Base-by-base conservation (phyloP, 768 basidiomycete genomes). In the Russula compacta region DNA sequence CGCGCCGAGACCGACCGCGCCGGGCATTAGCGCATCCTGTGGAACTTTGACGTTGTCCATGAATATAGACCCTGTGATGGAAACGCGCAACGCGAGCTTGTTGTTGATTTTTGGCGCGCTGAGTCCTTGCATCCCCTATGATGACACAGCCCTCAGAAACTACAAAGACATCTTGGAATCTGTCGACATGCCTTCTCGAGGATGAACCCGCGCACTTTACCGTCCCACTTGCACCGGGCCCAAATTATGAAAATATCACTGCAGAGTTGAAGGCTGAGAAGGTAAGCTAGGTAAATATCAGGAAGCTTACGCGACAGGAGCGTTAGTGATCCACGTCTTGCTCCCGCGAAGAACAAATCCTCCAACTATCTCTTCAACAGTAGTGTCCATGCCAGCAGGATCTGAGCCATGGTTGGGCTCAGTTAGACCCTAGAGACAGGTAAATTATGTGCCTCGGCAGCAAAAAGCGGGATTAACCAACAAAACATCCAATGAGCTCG, bases 321-420 rank as follows among this genome's bases (percentile, higher is more conserved):
- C 84, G 69, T 97, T 97, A 14, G 92, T 83, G 69, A 98, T 98
- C 95, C 95, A 98, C 0, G 93, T 98, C 78, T 98, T 98, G 73
- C 89, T 89, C 54, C 95, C 95, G 64, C 84, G 89, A 55, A 98
- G 70, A 29, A 89, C 73, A 73, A 86, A 98, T 4, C 92, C 93
- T 12, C 92, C 92, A 56, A 87, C 87, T 0, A 79, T 78, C 71
- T 97, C 92, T 63, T 83, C 83, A 11, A 93, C 95, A 32, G 81
- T 86, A 1, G 95, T 97, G 69, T 95, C 91, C 95, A 98, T 98
- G n/a, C 87, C 85, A n/a, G 86, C 87, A 15, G 95, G 95, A 68
- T 98, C 95, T 2, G 95, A 98, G 24, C 95, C 95, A 69, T 97
- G 93, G 67, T 98, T 93, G 0, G 95, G 92, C 74, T 98, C 95